These are phyloP conservation scores for Clarireedia paspali DNA, from an alignment of 2,329 filamentous ascomycete genomes.

Conservation along the genomic window DNA sequence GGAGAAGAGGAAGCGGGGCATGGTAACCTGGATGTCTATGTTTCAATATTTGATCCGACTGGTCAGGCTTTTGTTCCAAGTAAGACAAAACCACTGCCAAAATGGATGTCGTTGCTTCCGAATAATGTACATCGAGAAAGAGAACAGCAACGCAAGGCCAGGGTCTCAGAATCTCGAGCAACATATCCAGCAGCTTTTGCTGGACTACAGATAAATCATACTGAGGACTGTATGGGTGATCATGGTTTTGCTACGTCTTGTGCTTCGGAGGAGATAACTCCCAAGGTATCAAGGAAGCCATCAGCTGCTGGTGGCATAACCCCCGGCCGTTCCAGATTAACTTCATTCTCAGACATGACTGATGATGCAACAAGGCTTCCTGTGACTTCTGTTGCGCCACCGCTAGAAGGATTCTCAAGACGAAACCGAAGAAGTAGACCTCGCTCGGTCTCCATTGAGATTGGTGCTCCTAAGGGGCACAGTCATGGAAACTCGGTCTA, in stretches of 20 bases:
- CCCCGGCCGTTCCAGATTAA: not conserved
- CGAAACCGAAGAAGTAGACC: not conserved
- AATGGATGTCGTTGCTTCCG: slow-evolving; percentile 28
- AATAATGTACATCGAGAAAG: slow-evolving; percentile 18
- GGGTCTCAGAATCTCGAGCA: not conserved
- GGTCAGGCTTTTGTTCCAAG: slow-evolving; percentile 40
- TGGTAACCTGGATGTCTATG: slow-evolving; percentile 34
- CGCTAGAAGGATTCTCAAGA: not conserved
- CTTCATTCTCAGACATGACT: not conserved
- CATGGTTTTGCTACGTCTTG: not conserved
- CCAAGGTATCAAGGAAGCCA: not conserved
- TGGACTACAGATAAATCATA: slow-evolving; percentile 2
- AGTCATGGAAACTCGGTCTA: not conserved
- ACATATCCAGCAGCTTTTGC: slow-evolving; percentile 4
- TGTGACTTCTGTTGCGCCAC: not conserved
- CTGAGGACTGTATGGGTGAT: not conserved
- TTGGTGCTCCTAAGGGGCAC: not conserved
- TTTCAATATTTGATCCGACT: slow-evolving; percentile 43
- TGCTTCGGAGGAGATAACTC: not conserved
- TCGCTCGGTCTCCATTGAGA: slow-evolving; percentile 6
- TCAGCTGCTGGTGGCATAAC: not conserved
- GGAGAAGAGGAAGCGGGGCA: not conserved
- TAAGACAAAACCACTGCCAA: slow-evolving; percentile 44
- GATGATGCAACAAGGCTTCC: not conserved
- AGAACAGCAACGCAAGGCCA: slow-evolving; percentile 1